These are phyloP conservation scores for Euphrasia arctica DNA, from an alignment of 305 asterid species.

Conservation along the genomic window DNA sequence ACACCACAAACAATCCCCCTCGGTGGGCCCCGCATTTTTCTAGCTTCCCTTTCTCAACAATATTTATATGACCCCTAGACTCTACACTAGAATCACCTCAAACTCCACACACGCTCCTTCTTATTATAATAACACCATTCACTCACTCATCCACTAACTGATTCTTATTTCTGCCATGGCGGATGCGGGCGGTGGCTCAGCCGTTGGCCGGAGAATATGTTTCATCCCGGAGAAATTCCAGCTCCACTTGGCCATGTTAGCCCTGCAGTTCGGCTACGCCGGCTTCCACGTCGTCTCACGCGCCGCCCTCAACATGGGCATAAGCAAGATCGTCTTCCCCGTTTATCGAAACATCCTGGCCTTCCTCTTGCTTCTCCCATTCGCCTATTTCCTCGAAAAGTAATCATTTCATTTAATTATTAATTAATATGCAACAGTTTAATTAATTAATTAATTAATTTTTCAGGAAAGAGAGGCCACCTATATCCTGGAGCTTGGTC, in stretches of 20 bases:
- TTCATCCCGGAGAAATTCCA: conserved; percentile 68
- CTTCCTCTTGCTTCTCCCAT: conserved; percentile 68
- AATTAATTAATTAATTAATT: background rate
- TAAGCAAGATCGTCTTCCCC: conserved; percentile 78
- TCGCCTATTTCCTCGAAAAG: conserved; percentile 86
- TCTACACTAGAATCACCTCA: conserved; percentile 34
- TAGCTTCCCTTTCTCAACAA: conserved; percentile 24
- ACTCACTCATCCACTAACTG: background rate
- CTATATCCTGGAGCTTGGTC: conserved; percentile 50
- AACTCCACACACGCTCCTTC: conserved; percentile 7
- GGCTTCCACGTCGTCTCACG: conserved; percentile 86
- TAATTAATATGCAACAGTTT: too few relatives aligned
- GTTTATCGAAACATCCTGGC: conserved; percentile 81
- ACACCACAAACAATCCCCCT: conserved; percentile 22
- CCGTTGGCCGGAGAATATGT: conserved; percentile 40
- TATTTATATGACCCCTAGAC: conserved; percentile 54
- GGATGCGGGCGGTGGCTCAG: conserved; percentile 45
- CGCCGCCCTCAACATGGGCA: conserved; percentile 84
- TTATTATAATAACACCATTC: background rate
- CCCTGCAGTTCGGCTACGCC: conserved; percentile 85
- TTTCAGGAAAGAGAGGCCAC: conserved; percentile 85
- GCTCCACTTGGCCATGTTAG: conserved; percentile 74
- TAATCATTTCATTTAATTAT: conserved; percentile 12
- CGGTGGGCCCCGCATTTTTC: conserved; percentile 29
- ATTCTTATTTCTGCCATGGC: conserved; percentile 39